Conservation (phyloP, 768 basidiomycete genomes). For the Lanmaoa rubissima region DNA sequence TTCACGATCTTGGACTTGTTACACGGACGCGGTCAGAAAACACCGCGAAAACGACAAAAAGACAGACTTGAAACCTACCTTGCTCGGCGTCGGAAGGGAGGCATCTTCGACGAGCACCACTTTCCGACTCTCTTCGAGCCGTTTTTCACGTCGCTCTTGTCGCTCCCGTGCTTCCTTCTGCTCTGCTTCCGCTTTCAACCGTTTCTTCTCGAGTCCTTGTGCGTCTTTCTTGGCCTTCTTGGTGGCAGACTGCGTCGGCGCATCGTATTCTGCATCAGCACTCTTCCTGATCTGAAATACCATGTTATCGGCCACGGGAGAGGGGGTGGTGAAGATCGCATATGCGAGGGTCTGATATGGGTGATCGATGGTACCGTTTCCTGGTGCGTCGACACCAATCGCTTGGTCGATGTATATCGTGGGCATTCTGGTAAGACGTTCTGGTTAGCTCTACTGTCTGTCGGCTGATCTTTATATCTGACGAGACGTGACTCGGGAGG, state of each 20-base stretch:
- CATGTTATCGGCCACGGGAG: constrained; percentile 37
- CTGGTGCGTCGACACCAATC: constrained; percentile 70
- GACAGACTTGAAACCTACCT: constrained; percentile 39
- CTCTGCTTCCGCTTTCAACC: constrained; percentile 73
- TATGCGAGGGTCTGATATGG: constrained; percentile 85
- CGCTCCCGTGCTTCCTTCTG: constrained; percentile 65
- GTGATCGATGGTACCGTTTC: constrained; percentile 63
- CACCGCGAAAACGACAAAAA: neutral
- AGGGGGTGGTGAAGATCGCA: constrained; percentile 59
- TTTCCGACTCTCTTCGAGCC: constrained; percentile 87
- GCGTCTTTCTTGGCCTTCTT: constrained; percentile 94
- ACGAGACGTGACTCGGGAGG: constrained; percentile 11
- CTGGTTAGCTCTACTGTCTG: neutral
- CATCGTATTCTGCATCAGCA: constrained; percentile 60
- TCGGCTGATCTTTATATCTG: neutral
- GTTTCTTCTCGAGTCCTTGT: constrained; percentile 86
- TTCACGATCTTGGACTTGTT: constrained; percentile 65
- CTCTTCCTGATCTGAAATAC: constrained; percentile 71
- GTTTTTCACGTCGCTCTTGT: constrained; percentile 66
- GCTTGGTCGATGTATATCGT: constrained; percentile 78
- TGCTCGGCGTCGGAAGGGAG: constrained; percentile 63
- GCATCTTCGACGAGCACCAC: constrained; percentile 77
- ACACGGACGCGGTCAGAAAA: constrained; percentile 8
- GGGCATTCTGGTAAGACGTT: constrained; percentile 31
- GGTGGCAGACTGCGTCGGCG: constrained; percentile 77